phyloP scores from a whole-genome alignment of 2,329 filamentous ascomycete species.

The Fusarium cyanostomum region DNA sequence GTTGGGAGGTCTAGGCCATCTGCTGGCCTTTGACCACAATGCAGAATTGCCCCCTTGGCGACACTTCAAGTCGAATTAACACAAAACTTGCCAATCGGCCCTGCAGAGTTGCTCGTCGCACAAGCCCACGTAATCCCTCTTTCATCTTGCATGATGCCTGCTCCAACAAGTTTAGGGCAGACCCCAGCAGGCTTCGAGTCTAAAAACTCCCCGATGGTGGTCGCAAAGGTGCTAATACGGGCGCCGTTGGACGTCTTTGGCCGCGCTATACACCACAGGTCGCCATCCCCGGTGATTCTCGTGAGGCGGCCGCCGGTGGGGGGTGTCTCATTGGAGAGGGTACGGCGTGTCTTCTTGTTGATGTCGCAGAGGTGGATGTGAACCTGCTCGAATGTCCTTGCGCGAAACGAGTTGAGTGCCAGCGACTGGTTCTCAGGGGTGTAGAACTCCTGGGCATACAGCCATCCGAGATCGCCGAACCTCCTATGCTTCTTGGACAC shows the following conservation, averaged over 20 bases:
- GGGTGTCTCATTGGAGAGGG: background rate
- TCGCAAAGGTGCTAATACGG: background rate
- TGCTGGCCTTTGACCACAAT: too few species aligned
- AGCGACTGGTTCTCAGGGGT: background rate
- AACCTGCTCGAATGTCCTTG: constrained; percentile 20
- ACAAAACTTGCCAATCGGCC: constrained; percentile 15
- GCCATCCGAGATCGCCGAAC: constrained; percentile 15
- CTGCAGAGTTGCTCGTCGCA: constrained; percentile 16
- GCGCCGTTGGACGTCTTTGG: background rate
- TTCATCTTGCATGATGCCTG: constrained; percentile 25
- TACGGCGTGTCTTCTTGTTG: constrained; percentile 1
- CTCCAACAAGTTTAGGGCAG: constrained; percentile 15
- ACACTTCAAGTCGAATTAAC: too few species aligned
- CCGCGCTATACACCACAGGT: constrained; percentile 10
- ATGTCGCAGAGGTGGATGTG: constrained; percentile 27
- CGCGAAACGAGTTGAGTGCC: constrained; percentile 20
- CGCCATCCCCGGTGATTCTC: background rate
- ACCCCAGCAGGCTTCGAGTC: background rate
- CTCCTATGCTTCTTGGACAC: background rate
- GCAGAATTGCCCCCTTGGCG: too few species aligned
- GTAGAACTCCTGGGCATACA: constrained; percentile 17
- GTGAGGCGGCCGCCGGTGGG: background rate
- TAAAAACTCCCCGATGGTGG: background rate
- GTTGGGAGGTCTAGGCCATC: too few species aligned
- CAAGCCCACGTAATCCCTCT: constrained; percentile 23